Evolutionary conservation across 1,284 basidiomycete species (phyloP), one percentile per base, ranked within the genome.

Genomic region (Salmacisia buchloeana): DNA sequence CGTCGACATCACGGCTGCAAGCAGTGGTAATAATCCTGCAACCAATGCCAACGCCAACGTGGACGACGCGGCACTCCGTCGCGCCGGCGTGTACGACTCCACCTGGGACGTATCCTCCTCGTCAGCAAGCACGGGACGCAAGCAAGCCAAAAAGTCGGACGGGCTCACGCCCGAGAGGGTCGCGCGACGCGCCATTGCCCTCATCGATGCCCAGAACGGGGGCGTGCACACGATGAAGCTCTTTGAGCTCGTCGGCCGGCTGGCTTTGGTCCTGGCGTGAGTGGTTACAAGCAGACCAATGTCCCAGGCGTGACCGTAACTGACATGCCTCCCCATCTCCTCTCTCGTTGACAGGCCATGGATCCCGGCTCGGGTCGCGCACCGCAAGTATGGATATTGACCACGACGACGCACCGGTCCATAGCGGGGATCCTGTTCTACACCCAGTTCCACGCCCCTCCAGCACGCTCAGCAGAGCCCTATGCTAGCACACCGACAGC

Each of bases 211-310:
- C 2, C 54, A 59, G 70, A 10, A 66, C 61, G 43, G 61, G 25
- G 4, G 60, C 66, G 58, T 74, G 72, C 23, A 61, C 58, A 27
- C 59, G 69, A 41, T 65, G 65, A 49, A 74, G 35, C 74, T 72
- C 0, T 34, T 46, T 21, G 62, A 73, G 58, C 74, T 75, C 54
- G 61, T 63, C 15, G 35, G 23, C 46, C 15, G 46, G 21, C 15
- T 52, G 23, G 46, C 46, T 29, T 6, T 52, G 6, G 46, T 52
- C 7, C 2, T 52, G 68, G 25, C 72, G 67, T 5, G 67, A 69
- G 1, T 68, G 65, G 59, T 52, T 66, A 33, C 63, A 68, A 38
- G 67, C 71, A 39, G 25, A 69, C 43, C 61, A 59, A 54, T 65
- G 57, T 29, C 33, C 25, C 33, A 25, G 25, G 12, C 21, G 6